Base-by-base conservation (phyloP, 176 grass and related monocot genomes). In the Oropetium thomaeum region DNA sequence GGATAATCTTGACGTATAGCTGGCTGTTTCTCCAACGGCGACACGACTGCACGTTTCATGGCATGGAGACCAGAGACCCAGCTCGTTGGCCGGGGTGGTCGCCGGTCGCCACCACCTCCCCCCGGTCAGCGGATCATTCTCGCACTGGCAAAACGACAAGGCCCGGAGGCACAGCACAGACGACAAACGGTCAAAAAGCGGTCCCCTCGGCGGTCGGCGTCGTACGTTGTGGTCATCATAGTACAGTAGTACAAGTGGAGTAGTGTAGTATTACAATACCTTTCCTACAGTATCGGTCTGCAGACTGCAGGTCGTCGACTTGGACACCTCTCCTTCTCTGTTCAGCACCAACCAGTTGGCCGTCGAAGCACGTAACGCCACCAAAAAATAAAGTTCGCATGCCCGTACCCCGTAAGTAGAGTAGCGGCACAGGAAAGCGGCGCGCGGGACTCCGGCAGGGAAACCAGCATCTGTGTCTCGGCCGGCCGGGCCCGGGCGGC, bases 391-490 rank as follows among this genome's bases (percentile, higher is more conserved):
- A 43, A 10, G n/a, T n/a, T n/a, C n/a, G n/a, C n/a, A n/a, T n/a
- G n/a, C n/a, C 22, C 42, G 19, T 14, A 20, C 68, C 3, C 5
- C 5, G 5, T n/a, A n/a, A 17, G 38, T 41, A 14, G 20, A 52
- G 9, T n/a, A 58, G 35, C 5, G 14, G 10, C 30, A 34, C 72
- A 62, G 49, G 71, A 64, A 85, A 47, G 52, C 70, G 75, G 47
- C 41, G 73, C 67, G 70, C 82, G 74, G 69, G 85, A 80, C 74
- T 77, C 78, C 63, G 72, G 70, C 86, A 78, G 65, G 90, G 80
- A 80, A 74, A 93, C 83, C 83, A 8, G 87, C 73, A 53, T 35
- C 87, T 26, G 80, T 93, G 87, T 92, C 85, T 81, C 80, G 54
- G 63, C 70, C 74, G 62, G 62, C 80, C 82, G 45, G 61, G n/a